phyloP scores from a whole-genome alignment of 306 rosid species.

The Vigna radiata region DNA sequence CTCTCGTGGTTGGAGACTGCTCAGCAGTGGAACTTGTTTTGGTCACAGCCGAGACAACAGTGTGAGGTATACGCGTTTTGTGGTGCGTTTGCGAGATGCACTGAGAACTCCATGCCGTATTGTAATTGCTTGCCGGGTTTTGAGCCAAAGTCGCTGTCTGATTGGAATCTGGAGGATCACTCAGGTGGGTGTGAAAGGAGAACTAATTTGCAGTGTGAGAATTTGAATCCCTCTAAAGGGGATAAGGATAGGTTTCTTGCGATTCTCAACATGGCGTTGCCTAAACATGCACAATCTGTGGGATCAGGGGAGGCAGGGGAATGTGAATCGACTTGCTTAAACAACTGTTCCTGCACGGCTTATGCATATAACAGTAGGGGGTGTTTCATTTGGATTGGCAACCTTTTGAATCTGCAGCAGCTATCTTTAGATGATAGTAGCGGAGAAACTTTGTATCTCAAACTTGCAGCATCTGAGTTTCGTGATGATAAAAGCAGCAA shows the following conservation, averaged over 20 bases:
- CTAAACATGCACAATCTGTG: slow-evolving; percentile 19
- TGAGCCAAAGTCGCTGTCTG: slow-evolving; percentile 41
- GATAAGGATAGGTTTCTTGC: slow-evolving; percentile 39
- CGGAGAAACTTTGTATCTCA: slow-evolving; percentile 53
- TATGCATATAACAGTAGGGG: slow-evolving; percentile 47
- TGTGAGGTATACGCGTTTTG: slow-evolving; percentile 62
- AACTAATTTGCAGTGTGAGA: slow-evolving; percentile 48
- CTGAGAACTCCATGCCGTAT: slow-evolving; percentile 41
- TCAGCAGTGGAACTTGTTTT: slow-evolving; percentile 56
- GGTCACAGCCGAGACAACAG: slow-evolving; percentile 60
- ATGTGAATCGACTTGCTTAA: slow-evolving; percentile 52
- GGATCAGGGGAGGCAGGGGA: slow-evolving; percentile 39
- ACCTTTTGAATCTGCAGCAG: slow-evolving; percentile 51
- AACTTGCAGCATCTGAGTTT: slow-evolving; percentile 65
- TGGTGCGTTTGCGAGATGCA: slow-evolving; percentile 62
- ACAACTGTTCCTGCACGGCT: slow-evolving; percentile 55
- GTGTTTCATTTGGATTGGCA: slow-evolving; percentile 55
- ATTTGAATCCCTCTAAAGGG: background rate
- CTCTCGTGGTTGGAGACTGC: slow-evolving; percentile 40
- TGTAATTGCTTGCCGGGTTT: slow-evolving; percentile 64
- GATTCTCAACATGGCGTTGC: slow-evolving; percentile 40
- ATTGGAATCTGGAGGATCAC: slow-evolving; percentile 56
- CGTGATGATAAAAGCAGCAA: slow-evolving; percentile 33
- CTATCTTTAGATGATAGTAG: slow-evolving; percentile 48
- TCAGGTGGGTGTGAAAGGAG: slow-evolving; percentile 66